phyloP scores from a whole-genome alignment of 331 rosid species.

The Erythrophleum ivorense region DNA sequence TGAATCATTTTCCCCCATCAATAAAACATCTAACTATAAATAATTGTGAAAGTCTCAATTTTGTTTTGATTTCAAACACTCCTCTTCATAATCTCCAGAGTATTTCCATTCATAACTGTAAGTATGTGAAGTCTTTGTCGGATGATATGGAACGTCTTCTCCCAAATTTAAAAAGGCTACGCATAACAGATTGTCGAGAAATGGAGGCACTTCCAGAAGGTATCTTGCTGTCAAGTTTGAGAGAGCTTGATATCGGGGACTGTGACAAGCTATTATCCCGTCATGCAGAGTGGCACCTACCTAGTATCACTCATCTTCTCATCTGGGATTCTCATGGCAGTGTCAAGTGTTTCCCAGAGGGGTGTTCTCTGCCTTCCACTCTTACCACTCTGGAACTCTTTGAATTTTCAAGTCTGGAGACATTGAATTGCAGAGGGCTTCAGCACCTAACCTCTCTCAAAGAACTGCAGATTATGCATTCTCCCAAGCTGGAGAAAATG shows the following conservation, averaged over 20 bases:
- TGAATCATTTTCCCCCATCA: neutral
- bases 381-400: neutral
- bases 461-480: accelerated
- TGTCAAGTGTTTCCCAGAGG: conserved; percentile 7
- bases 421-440: conserved; percentile 26
- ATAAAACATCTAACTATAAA: accelerated
- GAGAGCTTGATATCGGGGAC: accelerated
- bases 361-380: conserved; percentile 20
- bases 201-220: conserved; percentile 24
- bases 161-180: neutral
- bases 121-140: conserved; percentile 1
- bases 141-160: neutral
- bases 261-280: neutral
- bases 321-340: accelerated
- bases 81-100: neutral
- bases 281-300: neutral
- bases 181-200: neutral
- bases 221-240: neutral
- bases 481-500: neutral
- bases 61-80: neutral
- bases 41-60: neutral
- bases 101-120: neutral
- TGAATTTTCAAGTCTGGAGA: accelerated
- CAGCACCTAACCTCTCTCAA: conserved; percentile 26
- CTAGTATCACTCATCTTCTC: neutral